Conservation (phyloP, 345 rosid genomes). For the Hibiscus trionum region DNA sequence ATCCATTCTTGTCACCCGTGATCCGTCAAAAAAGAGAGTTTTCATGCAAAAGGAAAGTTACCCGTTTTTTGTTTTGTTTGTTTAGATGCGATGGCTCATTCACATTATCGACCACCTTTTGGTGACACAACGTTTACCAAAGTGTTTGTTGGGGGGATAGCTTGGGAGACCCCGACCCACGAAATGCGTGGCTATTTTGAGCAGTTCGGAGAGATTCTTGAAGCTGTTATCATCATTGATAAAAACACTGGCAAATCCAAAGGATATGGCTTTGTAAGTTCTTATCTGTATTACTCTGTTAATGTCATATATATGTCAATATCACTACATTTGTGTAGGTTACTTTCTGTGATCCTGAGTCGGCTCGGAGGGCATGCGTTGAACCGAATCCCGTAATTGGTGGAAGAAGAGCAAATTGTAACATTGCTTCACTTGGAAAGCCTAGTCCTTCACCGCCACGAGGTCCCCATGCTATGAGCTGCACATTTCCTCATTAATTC, state of each 20-base stretch:
- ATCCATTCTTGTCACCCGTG: conserved; percentile 3
- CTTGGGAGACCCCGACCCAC: conserved; percentile 95
- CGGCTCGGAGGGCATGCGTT: conserved; percentile 71
- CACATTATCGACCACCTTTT: conserved; percentile 76
- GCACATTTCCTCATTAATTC: background rate
- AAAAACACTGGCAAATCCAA: conserved; percentile 82
- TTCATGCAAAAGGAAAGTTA: conserved; percentile 25
- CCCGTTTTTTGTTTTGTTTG: conserved; percentile 7
- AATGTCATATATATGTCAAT: background rate
- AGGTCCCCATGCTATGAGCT: conserved; percentile 32
- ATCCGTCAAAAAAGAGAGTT: background rate
- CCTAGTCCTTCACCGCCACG: conserved; percentile 77
- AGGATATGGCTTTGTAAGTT: conserved; percentile 90
- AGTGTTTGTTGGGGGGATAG: conserved; percentile 92
- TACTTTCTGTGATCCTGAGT: conserved; percentile 83
- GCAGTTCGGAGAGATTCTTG: conserved; percentile 91
- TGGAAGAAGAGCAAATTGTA: conserved; percentile 87
- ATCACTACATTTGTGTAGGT: conserved; percentile 31
- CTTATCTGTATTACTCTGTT: background rate
- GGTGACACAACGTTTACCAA: conserved; percentile 93
- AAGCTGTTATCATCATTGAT: conserved; percentile 83
- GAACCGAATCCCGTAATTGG: conserved; percentile 82
- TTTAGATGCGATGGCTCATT: conserved; percentile 35
- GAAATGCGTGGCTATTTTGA: conserved; percentile 78
- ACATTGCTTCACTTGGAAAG: conserved; percentile 83